phyloP scores from a whole-genome alignment of 2,329 filamentous ascomycete species.

The Purpureocillium takamizusanense region DNA sequence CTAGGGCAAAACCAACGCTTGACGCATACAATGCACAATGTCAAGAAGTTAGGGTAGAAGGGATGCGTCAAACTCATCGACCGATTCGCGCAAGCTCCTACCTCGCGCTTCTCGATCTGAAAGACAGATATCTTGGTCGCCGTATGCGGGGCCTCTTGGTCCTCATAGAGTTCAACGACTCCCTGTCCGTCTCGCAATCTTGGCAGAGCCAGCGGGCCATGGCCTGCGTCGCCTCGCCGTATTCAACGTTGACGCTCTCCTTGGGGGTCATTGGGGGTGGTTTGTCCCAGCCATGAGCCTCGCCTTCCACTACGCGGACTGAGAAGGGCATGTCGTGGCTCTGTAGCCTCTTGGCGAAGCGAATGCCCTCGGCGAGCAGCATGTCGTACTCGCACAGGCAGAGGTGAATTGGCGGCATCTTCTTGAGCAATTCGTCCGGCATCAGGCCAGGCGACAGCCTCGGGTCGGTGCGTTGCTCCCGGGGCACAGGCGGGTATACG shows the following conservation, averaged over 20 bases:
- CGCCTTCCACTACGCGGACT: slow-evolving; percentile 33
- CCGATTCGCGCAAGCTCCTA: slow-evolving; percentile 5
- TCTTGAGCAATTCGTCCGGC: slow-evolving; percentile 38
- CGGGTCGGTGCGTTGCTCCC: slow-evolving; percentile 38
- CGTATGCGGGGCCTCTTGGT: slow-evolving; percentile 20
- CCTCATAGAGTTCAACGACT: slow-evolving; percentile 24
- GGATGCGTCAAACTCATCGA: too few species aligned
- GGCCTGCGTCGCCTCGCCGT: slow-evolving; percentile 30
- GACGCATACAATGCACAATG: too few species aligned
- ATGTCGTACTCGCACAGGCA: slow-evolving; percentile 59
- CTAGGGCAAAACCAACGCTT: too few species aligned
- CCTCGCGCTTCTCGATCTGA: slow-evolving; percentile 21
- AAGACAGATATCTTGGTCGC: slow-evolving; percentile 20
- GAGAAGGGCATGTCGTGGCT: slow-evolving; percentile 21
- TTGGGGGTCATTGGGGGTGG: slow-evolving; percentile 35
- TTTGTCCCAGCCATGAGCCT: slow-evolving; percentile 41
- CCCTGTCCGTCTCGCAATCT: slow-evolving; percentile 24
- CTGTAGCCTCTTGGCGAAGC: slow-evolving; percentile 50
- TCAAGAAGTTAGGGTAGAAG: too few species aligned
- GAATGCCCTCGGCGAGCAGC: slow-evolving; percentile 50
- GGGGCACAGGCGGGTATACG: slow-evolving; percentile 40
- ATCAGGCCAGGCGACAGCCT: slow-evolving; percentile 51
- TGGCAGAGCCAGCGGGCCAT: slow-evolving; percentile 33
- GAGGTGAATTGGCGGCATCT: slow-evolving; percentile 45
- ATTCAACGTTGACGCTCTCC: slow-evolving; percentile 34